These are phyloP conservation scores for Aspergillus ustus DNA, from an alignment of 2,329 filamentous ascomycete genomes.

Conservation along the genomic window DNA sequence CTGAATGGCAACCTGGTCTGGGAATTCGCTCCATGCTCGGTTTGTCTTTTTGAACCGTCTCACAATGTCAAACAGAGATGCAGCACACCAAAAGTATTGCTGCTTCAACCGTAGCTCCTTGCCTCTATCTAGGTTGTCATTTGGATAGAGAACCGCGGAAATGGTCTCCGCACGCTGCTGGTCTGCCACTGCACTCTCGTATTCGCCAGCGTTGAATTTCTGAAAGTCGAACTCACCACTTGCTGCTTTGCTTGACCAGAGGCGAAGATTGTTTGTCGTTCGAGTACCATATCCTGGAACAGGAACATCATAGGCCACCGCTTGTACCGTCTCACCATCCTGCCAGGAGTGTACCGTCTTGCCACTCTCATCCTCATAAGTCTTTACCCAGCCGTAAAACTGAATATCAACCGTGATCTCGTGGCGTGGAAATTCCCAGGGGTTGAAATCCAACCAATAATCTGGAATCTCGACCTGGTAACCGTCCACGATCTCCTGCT, in stretches of 20 bases:
- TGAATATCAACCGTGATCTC: conserved; percentile 96
- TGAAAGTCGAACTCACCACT: conserved; percentile 99
- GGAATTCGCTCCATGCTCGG: conserved; percentile 87
- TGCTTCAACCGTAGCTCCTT: conserved; percentile 98
- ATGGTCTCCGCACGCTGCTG: conserved; percentile 99
- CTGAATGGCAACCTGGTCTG: conserved; percentile 94
- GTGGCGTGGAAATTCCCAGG: conserved; percentile 96
- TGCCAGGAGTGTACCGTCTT: conserved; percentile 81
- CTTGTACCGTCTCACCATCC: conserved; percentile 88
- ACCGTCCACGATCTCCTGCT: conserved; percentile 97
- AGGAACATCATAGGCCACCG: conserved; percentile 89
- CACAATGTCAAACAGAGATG: conserved; percentile 93
- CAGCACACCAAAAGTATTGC: conserved; percentile 99
- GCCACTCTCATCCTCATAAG: conserved; percentile 73
- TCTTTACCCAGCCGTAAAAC: conserved; percentile 87
- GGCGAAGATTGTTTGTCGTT: conserved; percentile 92
- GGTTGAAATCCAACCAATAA: conserved; percentile 99
- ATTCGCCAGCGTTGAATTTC: conserved; percentile 98
- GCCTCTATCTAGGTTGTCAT: conserved; percentile 93
- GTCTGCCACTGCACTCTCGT: conserved; percentile 96
- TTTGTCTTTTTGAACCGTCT: conserved; percentile 97
- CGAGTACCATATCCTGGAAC: conserved; percentile 89
- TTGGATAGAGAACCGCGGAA: conserved; percentile 94
- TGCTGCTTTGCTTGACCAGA: conserved; percentile 97
- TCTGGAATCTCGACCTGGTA: conserved; percentile 98